These are phyloP conservation scores for Colletotrichum falcatum DNA, from an alignment of 2,329 filamentous ascomycete genomes.

Conservation along the genomic window DNA sequence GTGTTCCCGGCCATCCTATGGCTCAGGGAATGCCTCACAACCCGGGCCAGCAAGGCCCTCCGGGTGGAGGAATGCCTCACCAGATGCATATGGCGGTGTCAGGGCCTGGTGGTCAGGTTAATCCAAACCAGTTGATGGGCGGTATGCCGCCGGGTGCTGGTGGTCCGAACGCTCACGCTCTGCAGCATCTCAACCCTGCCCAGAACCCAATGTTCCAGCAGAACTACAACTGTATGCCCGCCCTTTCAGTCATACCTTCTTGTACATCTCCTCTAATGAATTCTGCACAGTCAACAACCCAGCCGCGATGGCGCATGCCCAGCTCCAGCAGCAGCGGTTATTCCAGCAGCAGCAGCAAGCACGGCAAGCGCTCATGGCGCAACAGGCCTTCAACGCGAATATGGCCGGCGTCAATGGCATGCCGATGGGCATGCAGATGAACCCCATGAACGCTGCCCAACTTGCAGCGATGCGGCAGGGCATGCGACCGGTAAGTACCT, in stretches of 20 bases:
- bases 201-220: slow-evolving; percentile 70
- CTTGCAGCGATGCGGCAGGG: slow-evolving; percentile 62
- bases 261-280: slow-evolving; percentile 20
- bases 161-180: slow-evolving; percentile 74
- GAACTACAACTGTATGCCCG: slow-evolving; percentile 51
- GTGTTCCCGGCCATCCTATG: slow-evolving; percentile 75
- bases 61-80: slow-evolving; percentile 73
- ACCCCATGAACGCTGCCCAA: slow-evolving; percentile 63
- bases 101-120: slow-evolving; percentile 78
- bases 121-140: slow-evolving; percentile 79
- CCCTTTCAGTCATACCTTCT: neutral
- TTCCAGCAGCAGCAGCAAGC: slow-evolving; percentile 66
- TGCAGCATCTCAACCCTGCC: slow-evolving; percentile 77
- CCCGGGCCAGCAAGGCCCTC: slow-evolving; percentile 76
- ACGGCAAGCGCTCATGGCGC: slow-evolving; percentile 65
- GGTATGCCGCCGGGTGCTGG: slow-evolving; percentile 77
- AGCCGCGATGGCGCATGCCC: slow-evolving; percentile 55
- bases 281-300: slow-evolving; percentile 50
- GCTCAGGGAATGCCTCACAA: slow-evolving; percentile 74
- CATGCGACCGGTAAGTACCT: slow-evolving; percentile 56
- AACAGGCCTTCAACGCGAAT: slow-evolving; percentile 63
- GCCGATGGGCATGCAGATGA: slow-evolving; percentile 64
- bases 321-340: slow-evolving; percentile 67
- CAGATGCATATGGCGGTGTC: slow-evolving; percentile 81
- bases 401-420: slow-evolving; percentile 61